Evolutionary conservation across 257 asterid species (phyloP), one percentile per base, ranked within the genome.

Genomic region (Solanum boliviense): DNA sequence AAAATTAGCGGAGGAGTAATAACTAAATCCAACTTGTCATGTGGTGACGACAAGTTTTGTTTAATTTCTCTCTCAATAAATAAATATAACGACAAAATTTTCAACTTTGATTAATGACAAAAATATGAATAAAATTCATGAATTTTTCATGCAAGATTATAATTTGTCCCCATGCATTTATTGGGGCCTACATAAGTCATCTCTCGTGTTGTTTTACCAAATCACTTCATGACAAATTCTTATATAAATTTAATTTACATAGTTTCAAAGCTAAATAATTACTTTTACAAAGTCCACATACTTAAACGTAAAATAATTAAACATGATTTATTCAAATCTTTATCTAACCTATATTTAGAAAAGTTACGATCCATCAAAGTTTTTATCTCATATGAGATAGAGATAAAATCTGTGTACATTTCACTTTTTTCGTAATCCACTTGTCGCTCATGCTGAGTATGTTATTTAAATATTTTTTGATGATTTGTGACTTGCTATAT

Each of bases 171-270:
- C 85, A 79, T 27, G 65, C 38, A 79, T 79, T 41, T 13, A 41
- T 13, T 13, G 10, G 84, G 36, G 16, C 36, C 60, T 7, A 12
- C n/a, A 20, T 13, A 4, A 25, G 84, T 76, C 89, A 34, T 72
- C 84, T 79, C 82, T 72, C n/a, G 38, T 62, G 74, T 81, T 72
- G 73, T 89, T 35, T 87, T 84, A 84, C 83, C 78, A 90, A 89
- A 87, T 89, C 89, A 90, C 81, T 65, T 36, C 68, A 86, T 25
- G 86, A 89, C 87, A 44, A 78, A 62, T 86, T 85, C 82, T 76
- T 81, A 85, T 76, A 83, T 72, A 10, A 39, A 34, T 52, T 86
- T 75, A 41, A 82, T 82, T 82, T 16, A 82, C 29, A 48, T 6
- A 20, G 0, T 81, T 82, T 48, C 12, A 82, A 18, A 48, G 29